Evolutionary conservation across 2,329 filamentous ascomycete species (phyloP).

Genomic region (Aaosphaeria arxii): DNA sequence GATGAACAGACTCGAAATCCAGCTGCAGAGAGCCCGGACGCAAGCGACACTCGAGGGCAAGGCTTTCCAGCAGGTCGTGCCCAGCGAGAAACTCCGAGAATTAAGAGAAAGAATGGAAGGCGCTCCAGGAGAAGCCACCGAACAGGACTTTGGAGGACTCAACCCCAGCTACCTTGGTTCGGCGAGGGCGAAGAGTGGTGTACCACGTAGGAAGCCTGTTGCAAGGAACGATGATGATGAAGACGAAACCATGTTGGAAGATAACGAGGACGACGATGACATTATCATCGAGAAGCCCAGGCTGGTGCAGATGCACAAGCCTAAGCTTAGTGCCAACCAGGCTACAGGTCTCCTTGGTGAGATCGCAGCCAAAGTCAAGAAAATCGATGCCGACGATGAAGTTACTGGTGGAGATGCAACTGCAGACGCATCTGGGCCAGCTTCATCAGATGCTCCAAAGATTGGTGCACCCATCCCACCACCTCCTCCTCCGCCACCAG

Average conservation of each 20-base stretch:
- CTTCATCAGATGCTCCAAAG: slow-evolving; percentile 50
- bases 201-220: slow-evolving; percentile 38
- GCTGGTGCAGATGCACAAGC: slow-evolving; percentile 74
- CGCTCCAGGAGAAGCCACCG: slow-evolving; percentile 42
- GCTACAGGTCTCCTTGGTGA: slow-evolving; percentile 67
- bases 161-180: slow-evolving; percentile 65
- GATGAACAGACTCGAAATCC: slow-evolving; percentile 91
- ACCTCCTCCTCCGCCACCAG: slow-evolving; percentile 45
- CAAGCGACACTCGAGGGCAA: slow-evolving; percentile 96
- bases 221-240: slow-evolving; percentile 37
- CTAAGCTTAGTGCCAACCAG: slow-evolving; percentile 61
- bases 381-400: slow-evolving; percentile 69
- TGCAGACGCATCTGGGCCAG: slow-evolving; percentile 64
- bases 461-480: slow-evolving; percentile 36
- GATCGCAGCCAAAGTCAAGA: slow-evolving; percentile 73
- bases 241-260: slow-evolving; percentile 35
- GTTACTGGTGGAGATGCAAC: slow-evolving; percentile 73
- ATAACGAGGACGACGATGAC: slow-evolving; percentile 54
- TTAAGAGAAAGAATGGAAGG: slow-evolving; percentile 93
- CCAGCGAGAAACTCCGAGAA: slow-evolving; percentile 87
- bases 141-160: slow-evolving; percentile 49
- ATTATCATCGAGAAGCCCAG: slow-evolving; percentile 75
- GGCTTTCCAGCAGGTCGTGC: slow-evolving; percentile 79
- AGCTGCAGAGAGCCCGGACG: slow-evolving; percentile 94
- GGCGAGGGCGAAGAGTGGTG: slow-evolving; percentile 40